Evolutionary conservation across 768 basidiomycete species (phyloP).

Genomic region (Trametes elegans): DNA sequence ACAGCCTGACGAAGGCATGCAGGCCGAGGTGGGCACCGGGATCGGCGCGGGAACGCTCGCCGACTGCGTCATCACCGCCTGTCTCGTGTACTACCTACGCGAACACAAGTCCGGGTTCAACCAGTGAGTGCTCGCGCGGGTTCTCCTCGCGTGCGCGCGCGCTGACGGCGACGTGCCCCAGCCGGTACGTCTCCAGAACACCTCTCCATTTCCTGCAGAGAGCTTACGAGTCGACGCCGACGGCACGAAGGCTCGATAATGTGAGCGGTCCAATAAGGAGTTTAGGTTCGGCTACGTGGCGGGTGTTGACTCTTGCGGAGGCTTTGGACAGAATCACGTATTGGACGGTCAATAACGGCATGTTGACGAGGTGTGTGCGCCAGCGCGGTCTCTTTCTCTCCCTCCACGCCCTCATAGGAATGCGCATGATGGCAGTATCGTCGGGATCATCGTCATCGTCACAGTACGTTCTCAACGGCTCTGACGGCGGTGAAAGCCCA

Average conservation of each 20-base stretch:
- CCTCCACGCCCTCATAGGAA: background rate
- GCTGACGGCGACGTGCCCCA: too few relatives aligned
- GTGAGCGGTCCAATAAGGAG: background rate
- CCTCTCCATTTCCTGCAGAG: background rate
- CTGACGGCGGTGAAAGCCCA: background rate
- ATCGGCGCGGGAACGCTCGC: conserved; percentile 15
- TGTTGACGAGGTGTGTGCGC: conserved; percentile 10
- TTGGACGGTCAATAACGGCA: conserved; percentile 17
- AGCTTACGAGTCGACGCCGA: background rate
- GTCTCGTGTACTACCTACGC: conserved; percentile 8
- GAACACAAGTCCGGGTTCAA: conserved; percentile 12
- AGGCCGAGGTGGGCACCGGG: conserved; percentile 7
- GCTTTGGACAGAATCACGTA: conserved; percentile 15
- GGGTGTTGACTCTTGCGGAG: background rate
- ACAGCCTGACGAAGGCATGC: background rate
- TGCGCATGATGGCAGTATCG: background rate
- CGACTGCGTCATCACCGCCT: conserved; percentile 14
- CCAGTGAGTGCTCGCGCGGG: background rate
- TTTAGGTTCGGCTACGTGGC: too few relatives aligned
- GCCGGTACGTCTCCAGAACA: background rate
- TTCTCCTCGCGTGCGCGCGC: background rate
- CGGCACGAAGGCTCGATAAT: conserved; percentile 4
- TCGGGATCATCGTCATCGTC: conserved; percentile 13
- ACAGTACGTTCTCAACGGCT: background rate
- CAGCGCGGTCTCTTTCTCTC: background rate